phyloP scores from a whole-genome alignment of 371 early-diverging fungal species.

The Mucor plumbeus region DNA sequence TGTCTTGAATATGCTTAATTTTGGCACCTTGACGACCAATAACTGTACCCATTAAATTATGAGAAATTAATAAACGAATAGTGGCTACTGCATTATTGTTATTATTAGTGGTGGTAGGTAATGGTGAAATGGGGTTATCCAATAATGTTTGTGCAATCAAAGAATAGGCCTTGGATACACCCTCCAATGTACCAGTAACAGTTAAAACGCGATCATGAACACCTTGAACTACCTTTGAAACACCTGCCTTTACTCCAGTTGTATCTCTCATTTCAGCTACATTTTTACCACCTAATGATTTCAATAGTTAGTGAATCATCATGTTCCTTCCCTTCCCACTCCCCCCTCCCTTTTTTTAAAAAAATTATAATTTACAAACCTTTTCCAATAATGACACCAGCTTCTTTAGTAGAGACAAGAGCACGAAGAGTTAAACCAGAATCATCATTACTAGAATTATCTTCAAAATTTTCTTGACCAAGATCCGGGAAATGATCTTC shows the following conservation, averaged over 20 bases:
- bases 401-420: conserved; percentile 89
- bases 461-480: not conserved
- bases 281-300: conserved; percentile 67
- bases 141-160: conserved; percentile 81
- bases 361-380: not conserved
- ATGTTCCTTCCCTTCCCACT: too few species aligned
- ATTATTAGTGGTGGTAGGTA: not conserved
- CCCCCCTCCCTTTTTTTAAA: too few species aligned
- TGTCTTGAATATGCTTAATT: conserved; percentile 89
- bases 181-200: conserved; percentile 76
- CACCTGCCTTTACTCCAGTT: conserved; percentile 84
- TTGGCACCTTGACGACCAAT: conserved; percentile 88
- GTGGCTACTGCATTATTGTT: conserved; percentile 20
- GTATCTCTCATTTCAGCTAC: conserved; percentile 83
- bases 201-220: conserved; percentile 88
- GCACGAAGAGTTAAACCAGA: conserved; percentile 70
- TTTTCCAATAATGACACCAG: conserved; percentile 94
- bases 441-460: not conserved
- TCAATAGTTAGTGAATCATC: too few species aligned
- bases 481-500: not conserved
- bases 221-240: conserved; percentile 86
- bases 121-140: conserved; percentile 65
- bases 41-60: conserved; percentile 87
- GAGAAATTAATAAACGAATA: conserved; percentile 81
- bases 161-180: conserved; percentile 65